Conservation (phyloP, 148 eudicot species). For the Rhododendron ovatum region DNA sequence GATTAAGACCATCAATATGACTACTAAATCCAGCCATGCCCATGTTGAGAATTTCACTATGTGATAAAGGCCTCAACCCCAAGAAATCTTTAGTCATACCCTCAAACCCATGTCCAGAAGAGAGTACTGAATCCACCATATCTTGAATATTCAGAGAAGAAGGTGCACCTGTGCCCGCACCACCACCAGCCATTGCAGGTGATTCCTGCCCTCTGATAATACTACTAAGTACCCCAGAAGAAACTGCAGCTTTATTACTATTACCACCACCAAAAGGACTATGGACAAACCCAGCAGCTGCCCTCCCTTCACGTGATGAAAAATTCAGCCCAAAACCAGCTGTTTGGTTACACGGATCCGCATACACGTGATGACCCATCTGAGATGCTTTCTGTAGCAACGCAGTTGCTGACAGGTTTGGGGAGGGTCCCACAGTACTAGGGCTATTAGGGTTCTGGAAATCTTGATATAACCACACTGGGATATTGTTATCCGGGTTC, state of each 20-base stretch:
- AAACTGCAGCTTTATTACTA: conserved; percentile 26
- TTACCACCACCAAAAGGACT: conserved; percentile 24
- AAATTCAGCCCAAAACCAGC: conserved; percentile 56
- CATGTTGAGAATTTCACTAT: conserved; percentile 50
- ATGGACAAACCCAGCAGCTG: conserved; percentile 27
- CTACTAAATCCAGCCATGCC: conserved; percentile 49
- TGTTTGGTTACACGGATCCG: conserved; percentile 27
- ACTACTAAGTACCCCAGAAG: neutral
- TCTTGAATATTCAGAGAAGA: conserved; percentile 39
- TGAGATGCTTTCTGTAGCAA: conserved; percentile 87
- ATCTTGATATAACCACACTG: conserved; percentile 53
- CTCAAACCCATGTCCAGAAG: conserved; percentile 28
- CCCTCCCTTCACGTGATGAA: conserved; percentile 59
- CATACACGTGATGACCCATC: conserved; percentile 71
- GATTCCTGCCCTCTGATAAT: neutral
- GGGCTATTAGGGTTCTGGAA: conserved; percentile 39
- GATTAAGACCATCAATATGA: conserved; percentile 18
- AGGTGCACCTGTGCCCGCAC: conserved; percentile 8
- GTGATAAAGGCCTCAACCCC: conserved; percentile 68
- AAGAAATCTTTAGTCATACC: conserved; percentile 84
- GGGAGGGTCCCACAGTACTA: conserved; percentile 31
- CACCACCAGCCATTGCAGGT: conserved; percentile 4
- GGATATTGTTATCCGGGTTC: conserved; percentile 28
- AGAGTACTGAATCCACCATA: conserved; percentile 55
- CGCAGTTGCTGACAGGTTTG: conserved; percentile 86